Base-by-base conservation (phyloP, 768 basidiomycete genomes). In the Auriscalpium microsporum region DNA sequence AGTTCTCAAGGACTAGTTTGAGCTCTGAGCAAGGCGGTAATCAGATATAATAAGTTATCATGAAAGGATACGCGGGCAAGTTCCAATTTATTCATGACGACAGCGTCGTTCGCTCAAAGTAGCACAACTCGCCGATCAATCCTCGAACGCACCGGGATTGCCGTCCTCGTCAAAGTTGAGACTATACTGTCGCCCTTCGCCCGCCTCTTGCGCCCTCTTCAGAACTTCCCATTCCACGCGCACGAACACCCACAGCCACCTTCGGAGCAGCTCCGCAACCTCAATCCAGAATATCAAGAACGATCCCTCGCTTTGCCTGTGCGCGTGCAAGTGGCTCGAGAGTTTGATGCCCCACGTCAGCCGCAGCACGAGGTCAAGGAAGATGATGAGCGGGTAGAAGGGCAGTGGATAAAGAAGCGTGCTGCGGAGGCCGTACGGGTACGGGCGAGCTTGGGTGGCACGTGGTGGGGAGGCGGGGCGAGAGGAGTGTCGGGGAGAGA, bases 241-340 rank as follows among this genome's bases (percentile, higher is more conserved):
- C 59, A 98, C 70, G 71, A 96, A 98, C 28, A 96, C 93, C 96
- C 96, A 99, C 75, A 97, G 79, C 96, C 96, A 99, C 63, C 96
- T 72, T 59, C 96, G 77, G 37, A 92, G 66, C 34, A 99, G 72
- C 71, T 98, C 96, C 35, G 94, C 83, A 45, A 89, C 77, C 71
- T 99, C 94, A 52, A 98, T 79, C 77, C 86, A 81, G 71, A 98
- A 96, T 44, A 95, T 90, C 17, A 87, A 78, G 16, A 79, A 72
- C 63, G 61, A 48, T 6, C 58, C 59, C 35, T 87, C 89, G 38
- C 93, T 86, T 62, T 94, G 90, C n/a, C 77, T 76, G 54, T 77
- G 73, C 11, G 83, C 78, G 70, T 94, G 87, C 50, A 96, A 77
- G 69, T 97, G 92, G 51, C 81, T 84, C 10, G 87, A 90, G 28